Base-by-base conservation (phyloP, 2,329 filamentous ascomycete species). In the Fusarium citri region DNA sequence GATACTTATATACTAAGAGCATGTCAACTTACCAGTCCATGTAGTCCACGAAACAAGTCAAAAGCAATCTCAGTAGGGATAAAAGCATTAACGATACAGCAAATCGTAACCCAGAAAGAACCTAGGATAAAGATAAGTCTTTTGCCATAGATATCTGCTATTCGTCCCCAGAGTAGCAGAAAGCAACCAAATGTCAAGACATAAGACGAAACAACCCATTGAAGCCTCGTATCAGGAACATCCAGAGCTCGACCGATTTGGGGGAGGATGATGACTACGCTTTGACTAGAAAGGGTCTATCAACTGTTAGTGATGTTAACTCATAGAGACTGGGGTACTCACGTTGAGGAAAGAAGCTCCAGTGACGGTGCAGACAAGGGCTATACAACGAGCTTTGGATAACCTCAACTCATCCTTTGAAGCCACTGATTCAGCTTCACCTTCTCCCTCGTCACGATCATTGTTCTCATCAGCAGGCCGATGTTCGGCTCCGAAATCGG, bases 131-230 rank as follows among this genome's bases (percentile, higher is more conserved):
- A 92, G 68, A 92, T 89, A 46, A 85, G 80, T 11, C 89, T 84
- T 76, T 90, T 90, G 58, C 89, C 89, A 67, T 89, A 91, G 46
- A 92, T 84, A 76, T 92, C 89, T 58, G 87, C 90, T 23, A 92
- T 84, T 22, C 89, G 84, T 26, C 89, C 90, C 89, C 89, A 92
- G 16, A 92, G 82, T 18, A 92, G 79, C 26, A 92, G 79, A 73
- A 92, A 91, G 77, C 89, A 91, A 48, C 89, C 89, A 71, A 92
- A 92, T 0, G 88, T 83, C 18, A 92, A 83, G 6, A 87, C 83
- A 74, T 92, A 92, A 1, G 89, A 86, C 0, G 89, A 91, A 1
- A 92, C 82, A 65, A 92, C 84, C 89, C 89, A 92, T 79, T 91
- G 89, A 60, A 87, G 83, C 18, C 88, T 83, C 26, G 83, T 83